A percentile compares a stretch with the other conserved stretches of the same genome.
Conservation (phyloP, 176 grass and related monocot species). For the Zoysia pacifica region DNA sequence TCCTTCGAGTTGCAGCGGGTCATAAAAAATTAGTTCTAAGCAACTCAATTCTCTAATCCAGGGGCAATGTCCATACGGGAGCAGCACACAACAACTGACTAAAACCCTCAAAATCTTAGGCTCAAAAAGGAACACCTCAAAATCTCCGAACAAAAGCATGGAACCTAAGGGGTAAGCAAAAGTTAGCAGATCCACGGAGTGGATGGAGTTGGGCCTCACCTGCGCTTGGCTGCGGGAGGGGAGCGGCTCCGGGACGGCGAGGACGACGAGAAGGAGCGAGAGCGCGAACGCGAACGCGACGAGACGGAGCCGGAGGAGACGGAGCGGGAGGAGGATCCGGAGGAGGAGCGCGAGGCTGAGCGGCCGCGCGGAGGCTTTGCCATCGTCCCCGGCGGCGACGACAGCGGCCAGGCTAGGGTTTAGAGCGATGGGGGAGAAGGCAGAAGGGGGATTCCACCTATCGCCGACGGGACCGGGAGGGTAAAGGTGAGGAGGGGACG, state of each 20-base stretch:
- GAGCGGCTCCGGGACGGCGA: slow-evolving; percentile 84
- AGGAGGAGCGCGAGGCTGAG: slow-evolving; percentile 66
- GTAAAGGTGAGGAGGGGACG: too few relatives aligned
- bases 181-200: not conserved
- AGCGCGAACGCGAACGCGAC: slow-evolving; percentile 67
- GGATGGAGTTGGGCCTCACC: slow-evolving; percentile 25
- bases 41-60: not conserved
- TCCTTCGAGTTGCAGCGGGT: not conserved
- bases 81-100: not conserved
- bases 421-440: not conserved
- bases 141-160: not conserved
- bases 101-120: too few relatives aligned
- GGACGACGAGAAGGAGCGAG: slow-evolving; percentile 63
- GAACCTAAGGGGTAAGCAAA: not conserved
- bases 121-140: too few relatives aligned
- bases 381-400: slow-evolving; percentile 49
- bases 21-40: not conserved
- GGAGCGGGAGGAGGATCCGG: slow-evolving; percentile 60
- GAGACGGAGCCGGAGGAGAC: slow-evolving; percentile 51
- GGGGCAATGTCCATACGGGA: not conserved
- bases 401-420: slow-evolving; percentile 39
- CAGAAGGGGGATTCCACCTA: too few relatives aligned
- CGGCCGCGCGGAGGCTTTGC: slow-evolving; percentile 75
- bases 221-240: slow-evolving; percentile 64
- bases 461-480: not conserved